Percentiles rank a stretch among this genome's conserved stretches.
These are phyloP conservation scores for Trypanosoma brucei DNA, from an alignment of 208 protist genomes.

Conservation along the genomic window DNA sequence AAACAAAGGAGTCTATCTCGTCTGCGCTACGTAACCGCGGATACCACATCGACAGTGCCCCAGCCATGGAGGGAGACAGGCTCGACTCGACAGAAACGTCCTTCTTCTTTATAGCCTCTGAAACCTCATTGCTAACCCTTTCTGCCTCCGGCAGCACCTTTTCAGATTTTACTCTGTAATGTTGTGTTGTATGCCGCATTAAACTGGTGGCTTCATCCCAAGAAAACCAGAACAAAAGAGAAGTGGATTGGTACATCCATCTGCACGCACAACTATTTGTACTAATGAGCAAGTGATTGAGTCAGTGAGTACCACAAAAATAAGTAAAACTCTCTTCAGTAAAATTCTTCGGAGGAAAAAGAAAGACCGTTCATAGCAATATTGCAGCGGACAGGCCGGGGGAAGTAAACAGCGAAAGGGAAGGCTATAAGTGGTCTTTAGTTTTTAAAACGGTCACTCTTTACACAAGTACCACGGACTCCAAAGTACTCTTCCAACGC, in stretches of 20 bases:
- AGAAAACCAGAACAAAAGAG: constrained; percentile 1
- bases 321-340: too few relatives aligned
- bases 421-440: too few relatives aligned
- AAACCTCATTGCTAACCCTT: constrained; percentile 31
- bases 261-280: background rate
- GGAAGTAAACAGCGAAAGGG: too few relatives aligned
- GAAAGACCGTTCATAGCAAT: too few relatives aligned
- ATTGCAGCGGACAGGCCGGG: too few relatives aligned
- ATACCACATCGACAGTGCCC: constrained; percentile 26
- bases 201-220: background rate
- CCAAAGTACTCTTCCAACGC: too few relatives aligned
- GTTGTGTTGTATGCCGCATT: constrained; percentile 25
- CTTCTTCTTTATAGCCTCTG: constrained; percentile 3
- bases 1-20: constrained; percentile 40
- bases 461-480: too few relatives aligned
- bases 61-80: constrained; percentile 19
- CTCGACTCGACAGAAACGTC: constrained; percentile 32
- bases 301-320: too few relatives aligned
- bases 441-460: too few relatives aligned
- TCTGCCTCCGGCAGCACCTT: constrained; percentile 12
- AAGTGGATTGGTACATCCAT: background rate
- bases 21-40: constrained; percentile 26
- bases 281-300: too few relatives aligned
- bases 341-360: too few relatives aligned
- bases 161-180: background rate